Conservation (phyloP, 805 yeast species). For the Danielia oregonensis region DNA sequence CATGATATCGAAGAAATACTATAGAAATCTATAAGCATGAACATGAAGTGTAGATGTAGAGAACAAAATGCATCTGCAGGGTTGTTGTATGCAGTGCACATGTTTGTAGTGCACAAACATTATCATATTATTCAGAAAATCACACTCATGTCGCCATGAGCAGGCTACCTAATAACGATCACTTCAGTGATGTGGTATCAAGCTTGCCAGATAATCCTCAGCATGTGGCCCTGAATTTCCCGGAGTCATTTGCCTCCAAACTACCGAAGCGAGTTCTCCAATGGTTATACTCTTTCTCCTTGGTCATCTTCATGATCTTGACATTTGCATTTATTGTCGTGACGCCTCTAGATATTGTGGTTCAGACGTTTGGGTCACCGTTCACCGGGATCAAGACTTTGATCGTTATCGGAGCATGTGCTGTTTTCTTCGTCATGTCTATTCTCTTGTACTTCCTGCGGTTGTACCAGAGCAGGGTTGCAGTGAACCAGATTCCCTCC, state of each 20-base stretch:
- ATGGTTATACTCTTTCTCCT: constrained; percentile 47
- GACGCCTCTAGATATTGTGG: constrained; percentile 76
- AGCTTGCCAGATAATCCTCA: background rate
- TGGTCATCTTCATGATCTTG: constrained; percentile 32
- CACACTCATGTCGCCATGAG: too few relatives aligned
- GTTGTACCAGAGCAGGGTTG: constrained; percentile 51
- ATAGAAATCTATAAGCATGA: too few relatives aligned
- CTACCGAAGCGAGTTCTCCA: constrained; percentile 14
- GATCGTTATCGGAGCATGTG: constrained; percentile 72
- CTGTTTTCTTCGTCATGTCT: constrained; percentile 50
- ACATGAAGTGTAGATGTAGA: too few relatives aligned
- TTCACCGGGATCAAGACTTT: constrained; percentile 75
- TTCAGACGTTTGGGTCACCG: constrained; percentile 47
- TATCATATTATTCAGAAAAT: too few relatives aligned
- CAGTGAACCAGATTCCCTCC: constrained; percentile 69
- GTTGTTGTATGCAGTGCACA: too few relatives aligned
- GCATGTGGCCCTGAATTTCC: background rate
- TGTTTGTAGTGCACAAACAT: too few relatives aligned
- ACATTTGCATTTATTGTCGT: constrained; percentile 59
- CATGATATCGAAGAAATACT: too few relatives aligned
- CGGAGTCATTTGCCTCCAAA: background rate
- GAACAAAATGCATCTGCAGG: too few relatives aligned
- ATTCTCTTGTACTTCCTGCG: constrained; percentile 55
- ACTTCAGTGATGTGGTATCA: background rate
- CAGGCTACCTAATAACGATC: too few relatives aligned